Evolutionary conservation across 2,329 filamentous ascomycete species (phyloP).

Genomic region (Hypoxylon sp.): DNA sequence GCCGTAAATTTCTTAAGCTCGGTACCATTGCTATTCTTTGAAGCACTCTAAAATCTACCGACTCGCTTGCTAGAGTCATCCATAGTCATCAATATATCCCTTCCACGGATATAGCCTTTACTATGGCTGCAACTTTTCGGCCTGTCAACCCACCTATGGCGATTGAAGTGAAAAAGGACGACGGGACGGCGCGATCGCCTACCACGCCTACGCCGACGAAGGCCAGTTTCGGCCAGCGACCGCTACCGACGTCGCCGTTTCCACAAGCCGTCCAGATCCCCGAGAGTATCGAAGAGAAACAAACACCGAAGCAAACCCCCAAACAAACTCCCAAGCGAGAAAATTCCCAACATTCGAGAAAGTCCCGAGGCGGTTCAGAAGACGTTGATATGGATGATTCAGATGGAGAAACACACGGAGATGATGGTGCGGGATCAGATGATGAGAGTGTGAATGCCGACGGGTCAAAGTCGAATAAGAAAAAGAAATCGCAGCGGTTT

Average conservation of each 20-base stretch:
- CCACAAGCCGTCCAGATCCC: conserved; percentile 65
- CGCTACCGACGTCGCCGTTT: conserved; percentile 68
- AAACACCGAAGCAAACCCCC: conserved; percentile 52
- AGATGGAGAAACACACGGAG: conserved; percentile 72
- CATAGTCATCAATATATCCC: conserved; percentile 9
- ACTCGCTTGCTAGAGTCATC: conserved; percentile 9
- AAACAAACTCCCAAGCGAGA: conserved; percentile 64
- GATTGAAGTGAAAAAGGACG: conserved; percentile 52
- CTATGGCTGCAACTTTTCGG: conserved; percentile 66
- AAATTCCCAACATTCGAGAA: conserved; percentile 73
- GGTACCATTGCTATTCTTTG: background rate
- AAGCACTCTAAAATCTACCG: conserved; percentile 8
- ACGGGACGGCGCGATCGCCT: conserved; percentile 50
- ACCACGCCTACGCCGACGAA: conserved; percentile 73
- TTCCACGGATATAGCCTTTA: conserved; percentile 10
- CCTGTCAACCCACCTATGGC: conserved; percentile 63
- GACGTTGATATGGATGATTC: conserved; percentile 85
- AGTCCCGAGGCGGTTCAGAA: conserved; percentile 71
- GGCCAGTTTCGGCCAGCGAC: conserved; percentile 69
- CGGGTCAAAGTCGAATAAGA: conserved; percentile 82
- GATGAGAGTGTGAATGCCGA: conserved; percentile 75
- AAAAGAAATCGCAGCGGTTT: conserved; percentile 97
- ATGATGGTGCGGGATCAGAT: conserved; percentile 73
- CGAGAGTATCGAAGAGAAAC: conserved; percentile 62
- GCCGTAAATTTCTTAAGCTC: conserved; percentile 12